Evolutionary conservation across 805 yeast species (phyloP).

Genomic region (Scheffersomyces amazonensis): DNA sequence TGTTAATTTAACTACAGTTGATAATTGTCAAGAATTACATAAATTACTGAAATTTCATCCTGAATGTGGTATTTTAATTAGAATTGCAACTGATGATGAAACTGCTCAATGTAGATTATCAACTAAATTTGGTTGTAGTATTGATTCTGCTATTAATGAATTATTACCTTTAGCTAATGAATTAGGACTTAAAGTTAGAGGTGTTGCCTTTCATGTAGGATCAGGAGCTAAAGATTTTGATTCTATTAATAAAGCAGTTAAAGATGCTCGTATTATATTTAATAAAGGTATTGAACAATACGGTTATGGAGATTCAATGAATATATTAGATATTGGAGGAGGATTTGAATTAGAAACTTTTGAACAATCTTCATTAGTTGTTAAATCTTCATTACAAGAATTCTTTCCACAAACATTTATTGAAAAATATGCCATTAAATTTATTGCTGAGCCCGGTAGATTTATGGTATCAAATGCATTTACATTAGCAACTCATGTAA

Average conservation of each 20-base stretch:
- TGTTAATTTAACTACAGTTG: constrained; percentile 81
- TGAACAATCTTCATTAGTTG: constrained; percentile 52
- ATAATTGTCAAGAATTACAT: constrained; percentile 78
- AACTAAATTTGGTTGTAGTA: constrained; percentile 83
- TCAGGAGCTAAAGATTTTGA: constrained; percentile 81
- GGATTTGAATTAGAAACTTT: constrained; percentile 76
- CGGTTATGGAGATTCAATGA: constrained; percentile 34
- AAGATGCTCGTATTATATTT: constrained; percentile 68
- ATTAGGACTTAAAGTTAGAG: constrained; percentile 63
- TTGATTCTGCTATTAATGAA: constrained; percentile 46
- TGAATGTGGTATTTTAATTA: constrained; percentile 62
- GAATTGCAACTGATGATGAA: constrained; percentile 88
- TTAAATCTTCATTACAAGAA: constrained; percentile 52
- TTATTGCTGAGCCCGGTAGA: constrained; percentile 95
- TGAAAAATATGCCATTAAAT: constrained; percentile 24
- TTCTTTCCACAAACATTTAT: constrained; percentile 51
- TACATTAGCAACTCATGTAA: constrained; percentile 78
- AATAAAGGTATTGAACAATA: constrained; percentile 43
- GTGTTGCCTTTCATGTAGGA: constrained; percentile 95
- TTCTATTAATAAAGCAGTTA: constrained; percentile 66
- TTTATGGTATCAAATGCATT: constrained; percentile 83
- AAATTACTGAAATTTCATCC: constrained; percentile 73
- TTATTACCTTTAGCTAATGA: constrained; percentile 62
- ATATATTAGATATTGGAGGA: constrained; percentile 84
- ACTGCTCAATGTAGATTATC: constrained; percentile 82